Evolutionary conservation across 2,329 filamentous ascomycete genomes (phyloP).

Genomic region (Hansfordia pulvinata): DNA sequence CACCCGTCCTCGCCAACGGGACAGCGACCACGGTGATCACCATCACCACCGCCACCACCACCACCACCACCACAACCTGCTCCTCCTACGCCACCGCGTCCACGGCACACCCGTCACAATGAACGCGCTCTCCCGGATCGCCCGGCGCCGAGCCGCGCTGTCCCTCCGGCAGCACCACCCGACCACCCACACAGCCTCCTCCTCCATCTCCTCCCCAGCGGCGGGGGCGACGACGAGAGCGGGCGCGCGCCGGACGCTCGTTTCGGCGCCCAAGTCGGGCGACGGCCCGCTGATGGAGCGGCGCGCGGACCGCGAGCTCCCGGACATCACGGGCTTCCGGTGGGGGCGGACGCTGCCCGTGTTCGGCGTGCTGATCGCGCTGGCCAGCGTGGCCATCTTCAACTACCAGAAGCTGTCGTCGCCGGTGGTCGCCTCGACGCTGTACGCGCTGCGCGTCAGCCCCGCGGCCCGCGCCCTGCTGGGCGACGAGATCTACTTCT

Average conservation of each 20-base stretch:
- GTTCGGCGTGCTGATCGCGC: conserved; percentile 60
- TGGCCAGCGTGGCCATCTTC: conserved; percentile 78
- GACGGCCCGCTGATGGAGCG: conserved; percentile 53
- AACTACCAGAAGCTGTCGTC: conserved; percentile 97
- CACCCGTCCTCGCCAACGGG: too few species aligned
- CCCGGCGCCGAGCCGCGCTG: too few species aligned
- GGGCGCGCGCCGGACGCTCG: conserved; percentile 34
- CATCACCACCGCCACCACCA: too few species aligned
- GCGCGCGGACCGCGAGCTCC: conserved; percentile 51
- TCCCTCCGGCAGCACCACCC: too few species aligned
- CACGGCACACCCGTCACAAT: too few species aligned
- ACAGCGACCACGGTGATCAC: too few species aligned
- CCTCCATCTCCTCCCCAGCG: conserved; percentile 5
- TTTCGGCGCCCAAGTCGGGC: conserved; percentile 42
- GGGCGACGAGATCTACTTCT: conserved; percentile 79
- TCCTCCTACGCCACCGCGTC: too few species aligned
- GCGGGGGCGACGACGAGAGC: conserved; percentile 8
- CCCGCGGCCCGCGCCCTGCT: conserved; percentile 60
- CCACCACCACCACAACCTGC: too few species aligned
- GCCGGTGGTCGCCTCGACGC: conserved; percentile 70
- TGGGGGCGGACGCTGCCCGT: conserved; percentile 68
- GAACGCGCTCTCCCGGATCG: too few species aligned
- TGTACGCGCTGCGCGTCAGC: conserved; percentile 84
- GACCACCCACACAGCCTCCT: too few species aligned
- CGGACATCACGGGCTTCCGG: conserved; percentile 36